Percentiles rank a stretch among this genome's conserved stretches.
These are phyloP conservation scores for Kandelia obovata DNA, from an alignment of 345 rosid species.

Conservation along the genomic window DNA sequence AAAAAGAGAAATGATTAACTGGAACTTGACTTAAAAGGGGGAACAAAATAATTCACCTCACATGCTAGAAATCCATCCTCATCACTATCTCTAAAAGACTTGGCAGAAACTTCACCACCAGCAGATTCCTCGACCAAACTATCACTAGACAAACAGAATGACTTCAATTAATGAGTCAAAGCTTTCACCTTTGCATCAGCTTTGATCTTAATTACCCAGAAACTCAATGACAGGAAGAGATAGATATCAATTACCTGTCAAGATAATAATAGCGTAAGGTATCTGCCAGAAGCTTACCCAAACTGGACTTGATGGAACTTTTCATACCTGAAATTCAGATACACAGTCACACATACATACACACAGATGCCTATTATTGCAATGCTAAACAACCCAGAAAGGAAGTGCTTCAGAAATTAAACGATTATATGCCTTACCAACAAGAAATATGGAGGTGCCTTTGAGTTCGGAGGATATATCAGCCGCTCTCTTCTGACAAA, in stretches of 20 bases:
- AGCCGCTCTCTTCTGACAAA: conserved; percentile 61
- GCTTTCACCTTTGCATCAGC: not conserved
- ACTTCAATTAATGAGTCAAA: conserved; percentile 1
- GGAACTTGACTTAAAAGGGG: not conserved
- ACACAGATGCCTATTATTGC: too few relatives aligned
- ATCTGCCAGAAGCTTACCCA: conserved; percentile 68
- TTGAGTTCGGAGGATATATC: conserved; percentile 53
- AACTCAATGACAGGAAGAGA: not conserved
- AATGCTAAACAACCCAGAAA: not conserved
- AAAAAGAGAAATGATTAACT: not conserved
- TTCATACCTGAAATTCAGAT: conserved; percentile 46
- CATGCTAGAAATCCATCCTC: conserved; percentile 62
- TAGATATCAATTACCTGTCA: conserved; percentile 48
- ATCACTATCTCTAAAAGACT: conserved; percentile 56
- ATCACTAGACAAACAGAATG: conserved; percentile 49
- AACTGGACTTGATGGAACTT: conserved; percentile 49
- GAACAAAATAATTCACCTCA: conserved; percentile 43
- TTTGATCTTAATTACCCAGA: not conserved
- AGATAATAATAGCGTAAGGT: conserved; percentile 65
- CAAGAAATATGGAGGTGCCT: conserved; percentile 78
- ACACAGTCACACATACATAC: too few relatives aligned
- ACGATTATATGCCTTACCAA: conserved; percentile 49
- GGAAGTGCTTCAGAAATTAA: not conserved
- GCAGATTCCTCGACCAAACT: conserved; percentile 76
- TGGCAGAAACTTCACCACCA: conserved; percentile 62